Base-by-base conservation (phyloP, 495 filamentous ascomycete species). In the Annulohypoxylon stygium region DNA sequence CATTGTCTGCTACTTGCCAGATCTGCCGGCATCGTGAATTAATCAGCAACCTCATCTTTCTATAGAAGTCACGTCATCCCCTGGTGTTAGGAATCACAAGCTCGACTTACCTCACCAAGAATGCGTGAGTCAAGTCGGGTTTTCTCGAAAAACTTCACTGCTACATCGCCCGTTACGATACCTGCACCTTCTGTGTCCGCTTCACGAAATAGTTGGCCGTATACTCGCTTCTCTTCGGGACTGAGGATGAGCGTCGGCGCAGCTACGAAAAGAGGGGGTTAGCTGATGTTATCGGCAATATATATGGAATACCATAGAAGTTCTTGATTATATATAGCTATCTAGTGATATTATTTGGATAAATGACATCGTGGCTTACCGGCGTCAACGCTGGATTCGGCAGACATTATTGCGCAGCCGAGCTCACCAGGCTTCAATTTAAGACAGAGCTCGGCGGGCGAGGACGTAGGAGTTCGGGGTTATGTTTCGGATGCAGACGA, bases 111-210 rank as follows among this genome's bases (percentile, higher is more conserved):
- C 90, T 97, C 92, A 78, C 96, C 96, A 72, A 99, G 86, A 26
- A 95, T 88, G 63, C 92, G 88, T 50, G 93, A 91, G 58, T 93
- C 87, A 34, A 99, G 85, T 70, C 92, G 89, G 30, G 96, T 98
- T 88, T 95, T 97, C 81, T 98, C 95, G 76, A 99, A 99, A 85
- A 99, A 98, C 74, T 95, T 94, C 74, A 98, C 97, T 7, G 96
- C 96, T 62, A 97, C 86, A 80, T 98, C 96, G 73, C 97, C 96
- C 12, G 95, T 97, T 11, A 99, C 93, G 54, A 98, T 93, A n/a
- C 94, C 93, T 18, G 97, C 88, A 76, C 87, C 90, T 67, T 97
- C 96, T 33, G 90, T 90, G 77, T 98, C 97, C 43, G 96, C 96
- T 67, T 91, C 88, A 78, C 90, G 87, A 80, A 98, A 99, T 57